Evolutionary conservation across 2,329 filamentous ascomycete genomes (phyloP).

Genomic region (Sporothrix brasiliensis): DNA sequence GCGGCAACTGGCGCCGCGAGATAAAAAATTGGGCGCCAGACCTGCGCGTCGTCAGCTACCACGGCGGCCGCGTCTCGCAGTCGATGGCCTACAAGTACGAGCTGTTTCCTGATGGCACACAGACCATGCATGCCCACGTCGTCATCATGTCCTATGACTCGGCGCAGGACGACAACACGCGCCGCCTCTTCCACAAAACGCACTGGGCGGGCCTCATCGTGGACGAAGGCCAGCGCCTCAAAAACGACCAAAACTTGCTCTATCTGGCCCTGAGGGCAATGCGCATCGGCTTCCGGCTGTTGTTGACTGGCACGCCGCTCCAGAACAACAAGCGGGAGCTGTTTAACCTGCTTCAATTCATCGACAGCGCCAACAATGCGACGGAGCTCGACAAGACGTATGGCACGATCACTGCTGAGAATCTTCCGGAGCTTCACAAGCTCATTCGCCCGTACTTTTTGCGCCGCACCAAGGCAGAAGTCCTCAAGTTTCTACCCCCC

Average conservation of each 20-base stretch:
- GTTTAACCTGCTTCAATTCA: conserved; percentile 95
- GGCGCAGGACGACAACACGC: conserved; percentile 71
- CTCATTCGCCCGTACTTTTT: conserved; percentile 75
- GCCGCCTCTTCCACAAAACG: conserved; percentile 66
- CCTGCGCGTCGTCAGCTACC: conserved; percentile 88
- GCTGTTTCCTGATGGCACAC: conserved; percentile 69
- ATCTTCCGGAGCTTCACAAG: conserved; percentile 76
- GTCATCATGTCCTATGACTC: conserved; percentile 96
- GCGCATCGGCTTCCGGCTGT: conserved; percentile 77
- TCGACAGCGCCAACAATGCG: conserved; percentile 73
- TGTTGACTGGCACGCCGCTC: conserved; percentile 88
- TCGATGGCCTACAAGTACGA: conserved; percentile 80
- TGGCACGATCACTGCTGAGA: conserved; percentile 77
- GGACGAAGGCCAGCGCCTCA: conserved; percentile 92
- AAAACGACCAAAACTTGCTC: conserved; percentile 84
- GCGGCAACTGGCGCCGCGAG: conserved; percentile 95
- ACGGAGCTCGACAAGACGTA: conserved; percentile 74
- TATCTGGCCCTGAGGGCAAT: conserved; percentile 75
- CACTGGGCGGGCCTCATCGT: conserved; percentile 88
- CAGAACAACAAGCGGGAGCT: conserved; percentile 95
- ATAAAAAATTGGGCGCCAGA: conserved; percentile 91
- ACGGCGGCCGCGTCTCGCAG: conserved; percentile 74
- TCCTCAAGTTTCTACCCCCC: conserved; percentile 86
- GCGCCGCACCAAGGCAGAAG: conserved; percentile 82
- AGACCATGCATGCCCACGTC: conserved; percentile 80